phyloP scores from a whole-genome alignment of 768 basidiomycete species.

The Mycena latifolia region DNA sequence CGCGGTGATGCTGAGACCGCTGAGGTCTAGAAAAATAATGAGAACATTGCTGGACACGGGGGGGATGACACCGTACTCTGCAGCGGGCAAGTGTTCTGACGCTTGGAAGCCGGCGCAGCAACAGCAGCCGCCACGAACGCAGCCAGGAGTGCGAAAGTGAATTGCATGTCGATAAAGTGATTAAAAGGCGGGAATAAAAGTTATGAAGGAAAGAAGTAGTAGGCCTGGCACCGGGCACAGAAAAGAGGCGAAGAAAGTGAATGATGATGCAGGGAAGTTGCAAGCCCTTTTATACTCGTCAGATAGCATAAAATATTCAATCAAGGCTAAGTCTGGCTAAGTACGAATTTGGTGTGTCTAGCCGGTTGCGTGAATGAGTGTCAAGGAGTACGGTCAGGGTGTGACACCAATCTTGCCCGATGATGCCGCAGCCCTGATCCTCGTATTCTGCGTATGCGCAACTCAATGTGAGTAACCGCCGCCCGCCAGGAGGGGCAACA shows the following conservation, averaged over 20 bases:
- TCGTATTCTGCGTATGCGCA: not conserved
- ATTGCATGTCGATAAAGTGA: constrained; percentile 17
- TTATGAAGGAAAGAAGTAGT: not conserved
- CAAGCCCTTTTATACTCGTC: constrained; percentile 3
- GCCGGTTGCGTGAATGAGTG: no score
- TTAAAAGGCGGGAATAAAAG: not conserved
- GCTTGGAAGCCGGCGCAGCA: constrained; percentile 26
- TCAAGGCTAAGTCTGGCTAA: not conserved
- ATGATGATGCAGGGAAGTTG: constrained; percentile 8
- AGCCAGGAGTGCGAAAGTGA: constrained; percentile 24
- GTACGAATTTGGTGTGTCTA: not conserved
- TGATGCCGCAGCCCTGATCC: not conserved
- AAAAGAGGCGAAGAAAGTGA: constrained; percentile 1
- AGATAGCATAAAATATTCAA: not conserved
- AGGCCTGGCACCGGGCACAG: constrained; percentile 11
- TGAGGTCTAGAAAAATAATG: constrained; percentile 1
- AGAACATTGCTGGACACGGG: not conserved
- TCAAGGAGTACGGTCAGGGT: not conserved
- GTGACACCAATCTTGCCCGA: not conserved
- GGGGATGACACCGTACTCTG: constrained; percentile 3
- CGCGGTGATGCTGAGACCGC: constrained; percentile 17
- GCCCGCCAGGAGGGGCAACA: not conserved
- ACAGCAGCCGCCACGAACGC: constrained; percentile 19
- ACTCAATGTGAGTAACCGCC: not conserved
- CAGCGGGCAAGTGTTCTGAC: constrained; percentile 25